Base-by-base conservation (phyloP, 805 yeast species). In the Ascoidea tarda region DNA sequence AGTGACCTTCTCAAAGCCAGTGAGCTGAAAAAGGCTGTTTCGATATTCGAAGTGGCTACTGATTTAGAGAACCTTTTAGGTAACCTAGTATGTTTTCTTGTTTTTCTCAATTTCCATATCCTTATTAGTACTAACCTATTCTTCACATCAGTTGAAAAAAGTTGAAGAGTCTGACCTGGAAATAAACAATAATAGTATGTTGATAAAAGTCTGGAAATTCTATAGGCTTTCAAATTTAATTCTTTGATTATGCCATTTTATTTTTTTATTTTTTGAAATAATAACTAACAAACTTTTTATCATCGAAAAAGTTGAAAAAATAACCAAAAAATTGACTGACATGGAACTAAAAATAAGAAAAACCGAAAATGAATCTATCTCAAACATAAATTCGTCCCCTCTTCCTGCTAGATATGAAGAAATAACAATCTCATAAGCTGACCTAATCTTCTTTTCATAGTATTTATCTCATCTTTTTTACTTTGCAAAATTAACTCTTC, bases 11-110 rank as follows among this genome's bases (percentile, higher is more conserved):
- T 10, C 28, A 21, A 21, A 21, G 28, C 28, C 28, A 21, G 28
- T n/a, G 52, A 44, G 2, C 12, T 28, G 14, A 46, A 42, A 1
- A 44, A 48, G 31, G 33, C 55, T 16, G 57, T 61, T 10, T 59
- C 68, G 32, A 59, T 64, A n/a, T 64, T 65, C 50, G 68, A 65
- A 38, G 63, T 65, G 14, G 67, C 68, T 6, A 61, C 66, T 0
- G 63, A 60, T 49, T 57, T 65, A 6, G 66, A 64, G 54, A 54
- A 51, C 5, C 56, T 59, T 59, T 51, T 65, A 8, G 52, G 57
- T 12, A 54, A 50, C 1, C 54, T 64, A 14, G 61, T 60, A 46
- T 33, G 62, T 55, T 32, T 10, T 6, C 28, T 21, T 21, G 3
- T 21, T 21, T 21, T 3, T 21, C 3, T 21, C 28, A 21, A 21